Evolutionary conservation across 164 flowering plant species (phyloP).

Genomic region (Liquidambar formosana): DNA sequence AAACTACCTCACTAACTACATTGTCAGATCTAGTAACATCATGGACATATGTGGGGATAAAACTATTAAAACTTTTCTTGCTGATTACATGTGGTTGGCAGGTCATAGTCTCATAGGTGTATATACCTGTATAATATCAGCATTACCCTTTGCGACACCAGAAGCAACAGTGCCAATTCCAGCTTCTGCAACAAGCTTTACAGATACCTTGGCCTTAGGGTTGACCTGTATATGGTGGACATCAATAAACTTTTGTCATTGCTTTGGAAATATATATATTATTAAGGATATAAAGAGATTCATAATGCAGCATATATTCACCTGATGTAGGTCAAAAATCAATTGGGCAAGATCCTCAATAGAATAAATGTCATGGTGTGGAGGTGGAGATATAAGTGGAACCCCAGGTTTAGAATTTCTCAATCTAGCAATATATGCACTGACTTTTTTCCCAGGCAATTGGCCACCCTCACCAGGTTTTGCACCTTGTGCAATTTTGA

Average conservation of each 20-base stretch:
- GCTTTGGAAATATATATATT: neutral
- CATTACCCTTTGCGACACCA: conserved; percentile 99
- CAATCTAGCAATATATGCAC: conserved; percentile 95
- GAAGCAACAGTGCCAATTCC: conserved; percentile 99
- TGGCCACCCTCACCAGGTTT: conserved; percentile 99
- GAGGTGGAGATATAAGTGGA: conserved; percentile 99
- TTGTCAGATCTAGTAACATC: neutral
- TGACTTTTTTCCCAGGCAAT: conserved; percentile 98
- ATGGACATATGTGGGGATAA: neutral
- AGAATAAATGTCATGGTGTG: conserved; percentile 98
- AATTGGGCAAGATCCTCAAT: conserved; percentile 99
- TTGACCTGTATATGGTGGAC: conserved; percentile 61
- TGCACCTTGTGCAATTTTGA: conserved; percentile 99
- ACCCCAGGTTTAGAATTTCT: conserved; percentile 99
- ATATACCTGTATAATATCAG: conserved; percentile 92
- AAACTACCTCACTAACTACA: no score
- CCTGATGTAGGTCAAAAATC: conserved; percentile 99
- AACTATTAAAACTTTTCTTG: neutral
- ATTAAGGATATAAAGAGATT: neutral
- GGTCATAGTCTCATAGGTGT: neutral
- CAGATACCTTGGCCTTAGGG: conserved; percentile 97
- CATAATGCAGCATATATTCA: conserved; percentile 20
- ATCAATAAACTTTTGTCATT: neutral
- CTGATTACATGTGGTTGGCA: neutral
- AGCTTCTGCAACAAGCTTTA: conserved; percentile 99